Conservation (phyloP, 1,284 basidiomycete species). For the Apiotrichum siamense region DNA sequence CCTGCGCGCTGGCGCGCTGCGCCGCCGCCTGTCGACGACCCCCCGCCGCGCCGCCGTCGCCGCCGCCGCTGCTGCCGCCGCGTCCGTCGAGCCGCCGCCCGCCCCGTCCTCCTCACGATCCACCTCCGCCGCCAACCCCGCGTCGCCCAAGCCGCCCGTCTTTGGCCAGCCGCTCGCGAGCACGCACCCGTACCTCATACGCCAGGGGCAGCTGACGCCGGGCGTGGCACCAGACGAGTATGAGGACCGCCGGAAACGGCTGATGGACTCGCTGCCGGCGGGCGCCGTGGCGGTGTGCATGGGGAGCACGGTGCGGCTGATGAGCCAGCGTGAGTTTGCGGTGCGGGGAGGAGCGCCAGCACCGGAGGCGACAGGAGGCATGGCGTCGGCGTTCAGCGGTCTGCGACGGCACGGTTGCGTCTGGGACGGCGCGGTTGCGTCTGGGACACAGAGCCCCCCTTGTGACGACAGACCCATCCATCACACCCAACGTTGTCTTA, state of each 20-base stretch:
- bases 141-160: conserved; percentile 55
- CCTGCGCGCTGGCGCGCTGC: neutral
- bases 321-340: conserved; percentile 74
- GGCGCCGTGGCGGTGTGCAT: conserved; percentile 72
- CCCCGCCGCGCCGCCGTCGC: neutral
- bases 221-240: conserved; percentile 80
- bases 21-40: no score
- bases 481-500: no score
- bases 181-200: conserved; percentile 75
- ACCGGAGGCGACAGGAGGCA: no score
- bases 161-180: conserved; percentile 70
- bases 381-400: no score
- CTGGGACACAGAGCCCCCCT: no score
- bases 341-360: no score
- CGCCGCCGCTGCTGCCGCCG: neutral
- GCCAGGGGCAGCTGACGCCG: conserved; percentile 67
- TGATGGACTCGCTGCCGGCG: conserved; percentile 74
- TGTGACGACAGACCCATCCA: no score
- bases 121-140: neutral
- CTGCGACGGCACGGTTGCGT: no score
- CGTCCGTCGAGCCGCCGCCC: neutral
- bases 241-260: conserved; percentile 61
- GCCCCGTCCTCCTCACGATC: neutral
- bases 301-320: conserved; percentile 75
- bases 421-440: no score